These are phyloP conservation scores for Prasinococcaceae sp. DNA, from an alignment of 139 green algal species.

Conservation along the genomic window DNA sequence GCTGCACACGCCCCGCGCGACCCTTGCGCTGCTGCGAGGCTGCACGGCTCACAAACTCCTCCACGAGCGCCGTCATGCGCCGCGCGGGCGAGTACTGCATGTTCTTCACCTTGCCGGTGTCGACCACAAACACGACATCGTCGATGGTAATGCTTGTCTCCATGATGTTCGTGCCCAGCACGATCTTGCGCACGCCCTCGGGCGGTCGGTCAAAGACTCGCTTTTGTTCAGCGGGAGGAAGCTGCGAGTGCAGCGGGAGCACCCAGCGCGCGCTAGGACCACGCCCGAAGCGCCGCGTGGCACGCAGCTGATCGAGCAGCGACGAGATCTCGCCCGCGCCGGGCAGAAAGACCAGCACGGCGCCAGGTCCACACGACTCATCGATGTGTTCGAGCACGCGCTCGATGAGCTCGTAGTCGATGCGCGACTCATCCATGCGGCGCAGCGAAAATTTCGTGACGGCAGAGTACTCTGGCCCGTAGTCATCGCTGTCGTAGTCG, in stretches of 20 bases:
- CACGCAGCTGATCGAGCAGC: slow-evolving; percentile 18
- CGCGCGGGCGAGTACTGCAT: slow-evolving; percentile 5
- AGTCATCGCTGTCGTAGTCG: slow-evolving; percentile 8
- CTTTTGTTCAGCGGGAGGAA: slow-evolving; percentile 54
- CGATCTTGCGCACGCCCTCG: slow-evolving; percentile 48
- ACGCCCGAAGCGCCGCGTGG: slow-evolving; percentile 3
- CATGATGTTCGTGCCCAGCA: slow-evolving; percentile 93
- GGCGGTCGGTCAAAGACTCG: slow-evolving; percentile 22
- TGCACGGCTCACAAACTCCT: slow-evolving; percentile 6
- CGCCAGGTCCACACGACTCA: slow-evolving; percentile 22
- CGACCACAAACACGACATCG: slow-evolving; percentile 79
- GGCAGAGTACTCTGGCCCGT: too few relatives aligned
- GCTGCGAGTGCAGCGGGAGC: slow-evolving; percentile 71
- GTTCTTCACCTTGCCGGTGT: slow-evolving; percentile 26
- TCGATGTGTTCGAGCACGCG: slow-evolving; percentile 21
- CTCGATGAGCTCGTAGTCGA: slow-evolving; percentile 28
- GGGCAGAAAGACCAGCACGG: slow-evolving; percentile 72
- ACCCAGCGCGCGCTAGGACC: slow-evolving; percentile 26
- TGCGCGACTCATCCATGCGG: slow-evolving; percentile 17
- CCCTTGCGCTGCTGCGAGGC: slow-evolving; percentile 24
- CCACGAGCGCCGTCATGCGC: slow-evolving; percentile 11
- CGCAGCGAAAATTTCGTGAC: slow-evolving; percentile 7
- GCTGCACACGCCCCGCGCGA: slow-evolving; percentile 28
- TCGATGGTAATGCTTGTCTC: slow-evolving; percentile 93
- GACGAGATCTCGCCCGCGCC: slow-evolving; percentile 65